Evolutionary conservation across 225 moss, liverwort and hornwort species (phyloP).

Genomic region (Anthoceros angustus): DNA sequence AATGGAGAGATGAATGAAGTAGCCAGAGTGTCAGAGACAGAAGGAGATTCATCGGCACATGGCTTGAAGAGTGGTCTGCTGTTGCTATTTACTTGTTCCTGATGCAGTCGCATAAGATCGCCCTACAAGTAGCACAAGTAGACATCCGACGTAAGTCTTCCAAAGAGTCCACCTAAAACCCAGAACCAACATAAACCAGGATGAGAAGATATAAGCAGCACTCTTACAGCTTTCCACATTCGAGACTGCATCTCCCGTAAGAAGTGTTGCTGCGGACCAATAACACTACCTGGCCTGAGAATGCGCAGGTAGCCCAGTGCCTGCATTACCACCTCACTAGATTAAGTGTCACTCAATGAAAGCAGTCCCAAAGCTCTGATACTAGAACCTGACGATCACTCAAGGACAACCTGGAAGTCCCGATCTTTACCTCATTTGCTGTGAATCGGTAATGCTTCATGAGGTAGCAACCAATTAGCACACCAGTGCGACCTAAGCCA

Average conservation of each 20-base stretch:
- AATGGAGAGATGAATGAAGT: conserved; percentile 15
- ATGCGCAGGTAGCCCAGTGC: conserved; percentile 89
- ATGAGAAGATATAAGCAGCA: background rate
- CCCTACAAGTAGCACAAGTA: conserved; percentile 32
- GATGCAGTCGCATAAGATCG: conserved; percentile 65
- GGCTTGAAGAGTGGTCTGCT: conserved; percentile 27
- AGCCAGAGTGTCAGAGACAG: conserved; percentile 27
- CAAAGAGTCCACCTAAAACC: background rate
- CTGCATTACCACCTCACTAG: conserved; percentile 15
- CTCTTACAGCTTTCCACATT: conserved; percentile 92
- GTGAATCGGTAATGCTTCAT: conserved; percentile 98
- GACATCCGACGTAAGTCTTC: background rate
- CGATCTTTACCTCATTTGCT: conserved; percentile 59
- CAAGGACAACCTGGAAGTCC: background rate
- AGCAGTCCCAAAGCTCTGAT: no score
- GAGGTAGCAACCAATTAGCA: conserved; percentile 91
- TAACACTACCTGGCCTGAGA: conserved; percentile 93
- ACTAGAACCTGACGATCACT: background rate
- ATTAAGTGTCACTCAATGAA: background rate
- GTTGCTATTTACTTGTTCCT: conserved; percentile 34
- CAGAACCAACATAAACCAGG: background rate
- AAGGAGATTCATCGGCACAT: conserved; percentile 18
- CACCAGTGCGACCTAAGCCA: conserved; percentile 84
- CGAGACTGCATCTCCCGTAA: conserved; percentile 81
- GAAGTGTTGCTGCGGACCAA: conserved; percentile 93